Evolutionary conservation across 2,329 filamentous ascomycete species (phyloP).

Genomic region (Pestalotiopsis fici): DNA sequence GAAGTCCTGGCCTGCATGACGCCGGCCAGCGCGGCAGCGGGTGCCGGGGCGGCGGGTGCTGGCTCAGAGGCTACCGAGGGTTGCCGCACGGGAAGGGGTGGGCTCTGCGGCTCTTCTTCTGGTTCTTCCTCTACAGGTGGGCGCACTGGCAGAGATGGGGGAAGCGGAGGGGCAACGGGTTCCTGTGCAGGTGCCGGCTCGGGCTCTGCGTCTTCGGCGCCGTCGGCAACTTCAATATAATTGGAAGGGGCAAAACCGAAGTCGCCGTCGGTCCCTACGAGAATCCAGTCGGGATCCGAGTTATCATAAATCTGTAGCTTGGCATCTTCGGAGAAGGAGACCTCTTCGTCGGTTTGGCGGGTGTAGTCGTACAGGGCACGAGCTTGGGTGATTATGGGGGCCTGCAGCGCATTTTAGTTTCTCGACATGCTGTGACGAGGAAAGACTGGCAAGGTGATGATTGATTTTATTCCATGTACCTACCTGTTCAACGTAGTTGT

Average conservation of each 20-base stretch:
- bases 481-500: constrained; percentile 94
- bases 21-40: constrained; percentile 56
- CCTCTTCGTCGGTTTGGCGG: constrained; percentile 94
- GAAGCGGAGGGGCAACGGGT: constrained; percentile 19
- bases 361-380: constrained; percentile 98
- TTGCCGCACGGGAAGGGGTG: constrained; percentile 39
- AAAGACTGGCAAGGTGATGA: neutral
- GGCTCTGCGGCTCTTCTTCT: constrained; percentile 32
- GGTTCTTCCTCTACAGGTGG: constrained; percentile 35
- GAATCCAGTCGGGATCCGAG: constrained; percentile 93
- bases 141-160: constrained; percentile 43
- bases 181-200: constrained; percentile 42
- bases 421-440: neutral
- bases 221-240: constrained; percentile 77
- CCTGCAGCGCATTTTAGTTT: constrained; percentile 43
- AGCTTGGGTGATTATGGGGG: constrained; percentile 67
- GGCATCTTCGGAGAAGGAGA: constrained; percentile 91
- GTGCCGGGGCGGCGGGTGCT: constrained; percentile 39
- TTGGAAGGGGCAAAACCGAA: constrained; percentile 96
- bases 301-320: constrained; percentile 83
- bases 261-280: constrained; percentile 81
- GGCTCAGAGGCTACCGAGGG: constrained; percentile 21
- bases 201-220: constrained; percentile 30
- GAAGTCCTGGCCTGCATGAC: constrained; percentile 52
- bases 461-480: neutral